Conservation (phyloP, 2,329 filamentous ascomycete genomes). For the Phialophora expanda region DNA sequence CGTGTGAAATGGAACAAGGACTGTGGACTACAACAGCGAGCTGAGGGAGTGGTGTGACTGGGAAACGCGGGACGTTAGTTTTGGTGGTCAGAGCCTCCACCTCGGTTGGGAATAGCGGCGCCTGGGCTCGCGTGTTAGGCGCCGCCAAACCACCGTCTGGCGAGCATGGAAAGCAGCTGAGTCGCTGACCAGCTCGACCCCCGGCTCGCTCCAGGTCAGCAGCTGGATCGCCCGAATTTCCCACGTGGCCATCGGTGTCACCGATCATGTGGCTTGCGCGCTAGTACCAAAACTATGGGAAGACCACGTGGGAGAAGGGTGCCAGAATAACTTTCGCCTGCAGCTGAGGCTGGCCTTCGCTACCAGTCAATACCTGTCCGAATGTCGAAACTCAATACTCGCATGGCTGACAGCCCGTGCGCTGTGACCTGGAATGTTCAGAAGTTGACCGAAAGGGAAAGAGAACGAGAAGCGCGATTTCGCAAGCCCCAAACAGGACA, state of each 20-base stretch:
- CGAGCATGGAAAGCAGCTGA: conserved; percentile 15
- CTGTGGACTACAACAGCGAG: neutral
- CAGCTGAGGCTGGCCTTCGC: conserved; percentile 11
- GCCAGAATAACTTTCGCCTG: neutral
- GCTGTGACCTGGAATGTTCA: neutral
- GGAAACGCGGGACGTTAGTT: neutral
- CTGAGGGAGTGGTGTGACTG: conserved; percentile 8
- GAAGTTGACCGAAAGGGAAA: neutral
- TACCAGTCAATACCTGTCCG: neutral
- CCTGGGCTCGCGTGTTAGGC: conserved; percentile 12
- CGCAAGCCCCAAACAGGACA: neutral
- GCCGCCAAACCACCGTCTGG: conserved; percentile 2
- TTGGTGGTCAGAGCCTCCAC: conserved; percentile 15
- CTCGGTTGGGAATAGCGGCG: conserved; percentile 12
- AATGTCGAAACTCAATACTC: neutral
- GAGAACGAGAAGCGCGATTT: neutral
- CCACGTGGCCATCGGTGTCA: conserved; percentile 18
- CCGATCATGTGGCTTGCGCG: conserved; percentile 16
- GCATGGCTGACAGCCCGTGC: neutral
- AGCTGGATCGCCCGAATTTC: conserved; percentile 6
- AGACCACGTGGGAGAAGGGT: conserved; percentile 13
- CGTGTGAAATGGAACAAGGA: neutral
- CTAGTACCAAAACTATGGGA: conserved; percentile 6
- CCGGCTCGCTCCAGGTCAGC: neutral
- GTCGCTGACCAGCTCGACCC: conserved; percentile 2